Evolutionary conservation across 139 green algal genomes (phyloP).

Genomic region (Tetradesmus lagerheimii): DNA sequence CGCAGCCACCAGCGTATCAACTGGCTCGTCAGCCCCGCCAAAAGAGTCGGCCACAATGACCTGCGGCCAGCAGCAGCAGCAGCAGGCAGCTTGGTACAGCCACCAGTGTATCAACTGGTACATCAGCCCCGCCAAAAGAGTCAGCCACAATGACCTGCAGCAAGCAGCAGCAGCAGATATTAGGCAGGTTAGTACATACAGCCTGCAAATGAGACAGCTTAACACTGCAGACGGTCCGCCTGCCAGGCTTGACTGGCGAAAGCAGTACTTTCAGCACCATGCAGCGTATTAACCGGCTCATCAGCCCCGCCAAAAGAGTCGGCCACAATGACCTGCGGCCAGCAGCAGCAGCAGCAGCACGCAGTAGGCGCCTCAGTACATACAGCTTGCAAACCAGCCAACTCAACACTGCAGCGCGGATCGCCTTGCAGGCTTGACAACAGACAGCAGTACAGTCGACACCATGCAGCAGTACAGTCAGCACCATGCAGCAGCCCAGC

Average conservation of each 20-base stretch:
- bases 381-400: no score
- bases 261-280: no score
- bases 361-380: no score
- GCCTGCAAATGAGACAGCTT: no score
- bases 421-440: no score
- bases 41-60: slow-evolving; percentile 94
- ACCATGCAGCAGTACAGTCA: no score
- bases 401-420: no score
- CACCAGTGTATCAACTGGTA: slow-evolving; percentile 98
- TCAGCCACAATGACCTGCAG: slow-evolving; percentile 83
- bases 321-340: slow-evolving; percentile 77
- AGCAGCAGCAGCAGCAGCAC: slow-evolving; percentile 27
- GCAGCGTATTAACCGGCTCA: slow-evolving; percentile 97
- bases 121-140: slow-evolving; percentile 92
- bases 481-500: slow-evolving; percentile 30
- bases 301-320: slow-evolving; percentile 94
- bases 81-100: no score
- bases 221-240: slow-evolving; percentile 70
- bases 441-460: no score
- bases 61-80: background rate
- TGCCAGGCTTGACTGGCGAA: no score
- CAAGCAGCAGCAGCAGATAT: slow-evolving; percentile 5
- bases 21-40: slow-evolving; percentile 94
- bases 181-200: no score
- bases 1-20: slow-evolving; percentile 83